Percentiles rank a stretch among this genome's conserved stretches.
Conservation (phyloP, 2,329 filamentous ascomycete species). For the Purpureocillium takamizusanense region DNA sequence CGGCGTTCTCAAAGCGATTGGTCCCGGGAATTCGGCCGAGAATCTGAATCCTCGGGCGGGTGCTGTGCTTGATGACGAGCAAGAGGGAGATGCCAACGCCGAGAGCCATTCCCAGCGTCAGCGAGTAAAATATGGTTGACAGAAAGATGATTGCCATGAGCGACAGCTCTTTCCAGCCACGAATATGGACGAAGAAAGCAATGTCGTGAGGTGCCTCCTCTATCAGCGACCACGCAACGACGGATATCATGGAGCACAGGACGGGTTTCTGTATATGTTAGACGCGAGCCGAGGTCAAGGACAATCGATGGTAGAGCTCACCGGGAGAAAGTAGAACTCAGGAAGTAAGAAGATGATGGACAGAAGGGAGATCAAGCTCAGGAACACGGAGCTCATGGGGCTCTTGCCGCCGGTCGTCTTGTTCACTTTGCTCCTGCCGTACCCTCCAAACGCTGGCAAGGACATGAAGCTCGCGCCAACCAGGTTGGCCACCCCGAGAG, state of each 20-base stretch:
- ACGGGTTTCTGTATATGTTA: constrained; percentile 65
- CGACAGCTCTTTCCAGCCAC: constrained; percentile 74
- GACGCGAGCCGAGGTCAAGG: not conserved
- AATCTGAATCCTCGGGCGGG: constrained; percentile 91
- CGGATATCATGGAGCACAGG: constrained; percentile 85
- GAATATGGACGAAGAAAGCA: constrained; percentile 76
- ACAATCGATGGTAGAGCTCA: constrained; percentile 34
- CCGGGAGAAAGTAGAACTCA: constrained; percentile 92
- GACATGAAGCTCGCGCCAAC: constrained; percentile 86
- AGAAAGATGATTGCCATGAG: constrained; percentile 88
- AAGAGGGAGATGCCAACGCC: constrained; percentile 87
- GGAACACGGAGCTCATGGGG: constrained; percentile 84
- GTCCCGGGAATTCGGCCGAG: constrained; percentile 81
- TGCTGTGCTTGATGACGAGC: constrained; percentile 82
- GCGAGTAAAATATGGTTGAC: constrained; percentile 88
- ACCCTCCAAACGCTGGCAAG: constrained; percentile 89
- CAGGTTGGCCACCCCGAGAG: constrained; percentile 84
- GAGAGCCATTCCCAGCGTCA: constrained; percentile 86
- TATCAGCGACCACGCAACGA: constrained; percentile 88
- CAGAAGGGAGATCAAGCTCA: constrained; percentile 74
- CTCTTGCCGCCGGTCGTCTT: constrained; percentile 84
- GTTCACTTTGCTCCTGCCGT: constrained; percentile 93
- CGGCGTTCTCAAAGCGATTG: constrained; percentile 78
- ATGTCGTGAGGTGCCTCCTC: constrained; percentile 94
- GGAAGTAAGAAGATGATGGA: constrained; percentile 77